phyloP scores from a whole-genome alignment of 108 stramenopile genomes.

The Bacterosira constricta region DNA sequence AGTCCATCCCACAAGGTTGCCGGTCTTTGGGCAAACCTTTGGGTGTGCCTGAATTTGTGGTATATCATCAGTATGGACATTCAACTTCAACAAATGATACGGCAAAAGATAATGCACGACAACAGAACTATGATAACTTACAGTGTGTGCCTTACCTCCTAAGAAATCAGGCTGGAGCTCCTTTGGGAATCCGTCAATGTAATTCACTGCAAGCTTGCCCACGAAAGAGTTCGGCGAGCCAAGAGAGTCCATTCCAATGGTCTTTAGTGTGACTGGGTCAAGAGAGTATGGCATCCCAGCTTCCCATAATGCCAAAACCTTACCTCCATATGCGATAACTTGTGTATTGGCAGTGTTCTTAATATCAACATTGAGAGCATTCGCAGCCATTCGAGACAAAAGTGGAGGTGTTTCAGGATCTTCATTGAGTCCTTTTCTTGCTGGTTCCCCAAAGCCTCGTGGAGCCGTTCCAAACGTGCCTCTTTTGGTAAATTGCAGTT shows the following conservation, averaged over 20 bases:
- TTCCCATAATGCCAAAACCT: constrained; percentile 66
- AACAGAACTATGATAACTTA: too few species aligned
- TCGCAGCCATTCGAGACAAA: constrained; percentile 41
- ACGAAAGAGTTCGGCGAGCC: constrained; percentile 10
- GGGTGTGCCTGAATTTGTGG: too few species aligned
- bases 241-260: constrained; percentile 54
- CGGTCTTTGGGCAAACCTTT: constrained; percentile 53
- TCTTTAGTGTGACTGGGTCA: constrained; percentile 57
- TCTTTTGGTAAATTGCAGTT: constrained; percentile 39
- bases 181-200: constrained; percentile 36
- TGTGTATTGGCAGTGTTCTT: constrained; percentile 76
- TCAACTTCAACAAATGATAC: too few species aligned
- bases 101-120: too few species aligned
- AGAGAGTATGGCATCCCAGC: constrained; percentile 58
- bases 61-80: too few species aligned
- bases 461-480: constrained; percentile 60
- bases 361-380: constrained; percentile 57
- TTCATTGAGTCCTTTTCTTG: constrained; percentile 45
- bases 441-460: constrained; percentile 17
- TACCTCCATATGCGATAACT: constrained; percentile 64
- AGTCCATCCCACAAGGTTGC: constrained; percentile 63
- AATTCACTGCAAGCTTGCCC: constrained; percentile 33
- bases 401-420: constrained; percentile 47
- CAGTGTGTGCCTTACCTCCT: constrained; percentile 57
- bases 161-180: constrained; percentile 49